These are phyloP conservation scores for Saksenaea vasiformis DNA, from an alignment of 371 early-diverging fungal species.

Conservation along the genomic window DNA sequence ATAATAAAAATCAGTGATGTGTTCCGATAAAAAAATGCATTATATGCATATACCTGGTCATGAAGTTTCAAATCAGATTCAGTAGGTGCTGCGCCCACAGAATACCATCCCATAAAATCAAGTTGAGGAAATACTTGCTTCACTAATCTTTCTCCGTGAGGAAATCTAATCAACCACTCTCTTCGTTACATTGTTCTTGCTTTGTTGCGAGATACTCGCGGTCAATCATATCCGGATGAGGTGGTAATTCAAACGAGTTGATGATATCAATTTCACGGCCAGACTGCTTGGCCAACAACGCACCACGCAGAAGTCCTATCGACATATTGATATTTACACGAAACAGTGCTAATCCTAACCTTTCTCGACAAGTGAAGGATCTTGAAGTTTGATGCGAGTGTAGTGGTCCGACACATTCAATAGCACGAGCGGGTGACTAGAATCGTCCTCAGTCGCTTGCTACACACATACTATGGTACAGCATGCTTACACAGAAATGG, in stretches of 20 bases:
- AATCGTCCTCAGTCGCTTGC: not conserved
- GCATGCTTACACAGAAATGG: slow-evolving; percentile 44
- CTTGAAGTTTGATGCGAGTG: slow-evolving; percentile 72
- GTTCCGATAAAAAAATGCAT: not conserved
- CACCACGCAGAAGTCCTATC: slow-evolving; percentile 68
- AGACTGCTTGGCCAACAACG: slow-evolving; percentile 78
- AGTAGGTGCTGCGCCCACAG: slow-evolving; percentile 64
- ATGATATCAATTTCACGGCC: slow-evolving; percentile 85
- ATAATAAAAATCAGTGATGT: not conserved
- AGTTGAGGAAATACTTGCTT: slow-evolving; percentile 82
- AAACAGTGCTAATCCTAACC: slow-evolving; percentile 19
- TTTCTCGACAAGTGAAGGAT: slow-evolving; percentile 37
- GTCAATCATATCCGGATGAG: slow-evolving; percentile 55
- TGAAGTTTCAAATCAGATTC: slow-evolving; percentile 69
- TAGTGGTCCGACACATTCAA: slow-evolving; percentile 88
- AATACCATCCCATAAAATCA: slow-evolving; percentile 89
- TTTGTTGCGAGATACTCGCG: slow-evolving; percentile 67
- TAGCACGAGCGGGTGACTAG: slow-evolving; percentile 84
- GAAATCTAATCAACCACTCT: not conserved
- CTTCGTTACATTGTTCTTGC: slow-evolving; percentile 72
- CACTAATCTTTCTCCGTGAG: slow-evolving; percentile 42
- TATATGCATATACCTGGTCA: slow-evolving; percentile 58
- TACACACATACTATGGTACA: no score
- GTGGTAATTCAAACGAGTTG: slow-evolving; percentile 80
- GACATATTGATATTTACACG: slow-evolving; percentile 6